These are phyloP conservation scores for Trichoderma atrobrunneum DNA, from an alignment of 2,329 filamentous ascomycete genomes.

Conservation along the genomic window DNA sequence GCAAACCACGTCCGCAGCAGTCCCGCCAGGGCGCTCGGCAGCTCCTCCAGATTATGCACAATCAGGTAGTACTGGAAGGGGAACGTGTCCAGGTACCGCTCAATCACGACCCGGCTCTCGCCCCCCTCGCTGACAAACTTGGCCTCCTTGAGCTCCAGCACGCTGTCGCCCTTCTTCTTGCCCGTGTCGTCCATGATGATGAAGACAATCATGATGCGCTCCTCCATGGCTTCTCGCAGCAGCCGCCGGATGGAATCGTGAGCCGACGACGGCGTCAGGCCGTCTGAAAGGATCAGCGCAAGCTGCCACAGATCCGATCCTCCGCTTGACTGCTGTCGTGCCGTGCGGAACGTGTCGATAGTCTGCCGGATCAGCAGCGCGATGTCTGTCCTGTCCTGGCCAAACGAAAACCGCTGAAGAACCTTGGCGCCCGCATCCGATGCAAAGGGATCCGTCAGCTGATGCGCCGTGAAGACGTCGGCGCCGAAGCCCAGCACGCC, in stretches of 20 bases:
- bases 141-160: slow-evolving; percentile 85
- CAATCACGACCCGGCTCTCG: slow-evolving; percentile 71
- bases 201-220: slow-evolving; percentile 97
- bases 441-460: slow-evolving; percentile 77
- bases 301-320: slow-evolving; percentile 87
- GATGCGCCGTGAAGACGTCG: slow-evolving; percentile 79
- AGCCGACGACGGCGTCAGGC: slow-evolving; percentile 76
- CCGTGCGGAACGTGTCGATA: slow-evolving; percentile 77
- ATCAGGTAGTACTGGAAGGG: slow-evolving; percentile 97
- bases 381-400: slow-evolving; percentile 84
- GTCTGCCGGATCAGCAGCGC: slow-evolving; percentile 71
- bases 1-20: slow-evolving; percentile 96
- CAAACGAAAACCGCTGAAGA: slow-evolving; percentile 80
- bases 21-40: slow-evolving; percentile 83
- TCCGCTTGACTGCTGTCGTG: slow-evolving; percentile 52
- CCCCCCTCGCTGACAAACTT: slow-evolving; percentile 69
- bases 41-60: slow-evolving; percentile 84
- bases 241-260: slow-evolving; percentile 80
- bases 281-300: slow-evolving; percentile 88
- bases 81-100: slow-evolving; percentile 91
- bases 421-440: slow-evolving; percentile 74
- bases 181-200: slow-evolving; percentile 78
- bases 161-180: slow-evolving; percentile 57
- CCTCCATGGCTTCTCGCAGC: slow-evolving; percentile 83
- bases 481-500: slow-evolving; percentile 86